Conservation (phyloP, 202 grass and related monocot species). For the Dendrocalamus latiflorus region DNA sequence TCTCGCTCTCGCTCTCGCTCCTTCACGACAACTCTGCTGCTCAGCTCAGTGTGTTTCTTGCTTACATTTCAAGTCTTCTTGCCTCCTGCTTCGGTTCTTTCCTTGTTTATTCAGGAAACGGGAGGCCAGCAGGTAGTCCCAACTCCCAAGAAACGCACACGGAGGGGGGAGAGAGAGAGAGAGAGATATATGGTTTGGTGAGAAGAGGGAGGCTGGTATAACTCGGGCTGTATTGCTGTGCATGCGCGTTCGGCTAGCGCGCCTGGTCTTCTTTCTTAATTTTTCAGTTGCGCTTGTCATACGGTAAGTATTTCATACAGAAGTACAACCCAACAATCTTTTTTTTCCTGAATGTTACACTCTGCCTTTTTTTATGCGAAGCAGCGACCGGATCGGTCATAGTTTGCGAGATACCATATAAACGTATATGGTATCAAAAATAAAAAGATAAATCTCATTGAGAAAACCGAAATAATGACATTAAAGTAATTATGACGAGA, state of each 20-base stretch:
- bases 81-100: background rate
- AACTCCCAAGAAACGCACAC: slow-evolving; percentile 43
- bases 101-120: slow-evolving; percentile 7
- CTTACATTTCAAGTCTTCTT: slow-evolving; percentile 39
- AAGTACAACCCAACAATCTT: background rate
- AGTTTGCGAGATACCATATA: no score
- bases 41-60: slow-evolving; percentile 28
- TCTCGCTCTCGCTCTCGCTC: background rate
- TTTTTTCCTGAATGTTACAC: background rate
- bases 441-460: no score
- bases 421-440: no score
- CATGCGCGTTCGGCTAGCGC: background rate
- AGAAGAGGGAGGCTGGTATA: slow-evolving; percentile 16
- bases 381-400: no score
- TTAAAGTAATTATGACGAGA: no score
- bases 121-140: slow-evolving; percentile 23
- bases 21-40: slow-evolving; percentile 30
- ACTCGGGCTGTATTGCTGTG: slow-evolving; percentile 30
- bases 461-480: fast-evolving
- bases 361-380: no score
- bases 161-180: background rate
- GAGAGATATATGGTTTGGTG: slow-evolving; percentile 6
- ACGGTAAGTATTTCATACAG: background rate
- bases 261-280: background rate
- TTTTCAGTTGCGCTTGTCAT: background rate